phyloP scores from a whole-genome alignment of 108 stramenopile species.

The Aurantiochytrium sp. region DNA sequence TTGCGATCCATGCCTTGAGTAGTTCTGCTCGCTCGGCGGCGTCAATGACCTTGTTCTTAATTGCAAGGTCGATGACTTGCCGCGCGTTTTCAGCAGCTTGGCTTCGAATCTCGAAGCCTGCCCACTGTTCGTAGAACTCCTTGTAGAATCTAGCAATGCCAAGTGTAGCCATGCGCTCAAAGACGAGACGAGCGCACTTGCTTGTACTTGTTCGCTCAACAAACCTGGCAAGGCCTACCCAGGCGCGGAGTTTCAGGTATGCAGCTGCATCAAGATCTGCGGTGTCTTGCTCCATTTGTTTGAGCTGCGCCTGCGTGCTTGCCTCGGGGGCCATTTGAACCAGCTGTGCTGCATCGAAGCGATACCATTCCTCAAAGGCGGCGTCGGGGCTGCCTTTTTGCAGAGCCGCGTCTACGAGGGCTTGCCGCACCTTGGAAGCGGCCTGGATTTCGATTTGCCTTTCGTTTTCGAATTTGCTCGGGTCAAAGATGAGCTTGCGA shows the following conservation, averaged over 20 bases:
- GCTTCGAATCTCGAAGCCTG: background rate
- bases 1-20: background rate
- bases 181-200: slow-evolving; percentile 9
- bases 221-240: background rate
- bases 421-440: background rate
- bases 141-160: background rate
- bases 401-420: background rate
- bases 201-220: background rate
- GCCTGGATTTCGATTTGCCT: background rate
- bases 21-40: background rate
- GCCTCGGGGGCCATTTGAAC: background rate
- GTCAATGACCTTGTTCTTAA: background rate
- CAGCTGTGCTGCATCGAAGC: background rate
- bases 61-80: background rate
- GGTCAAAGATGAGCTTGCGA: background rate
- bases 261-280: background rate
- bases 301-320: background rate
- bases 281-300: background rate
- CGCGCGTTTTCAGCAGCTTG: background rate
- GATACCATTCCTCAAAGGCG: background rate
- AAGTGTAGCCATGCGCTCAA: background rate
- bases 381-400: background rate
- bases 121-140: background rate
- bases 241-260: background rate
- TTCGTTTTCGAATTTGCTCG: background rate